Evolutionary conservation across 768 basidiomycete genomes (phyloP), one percentile per base, ranked within the genome.

Genomic region (Pleurotus tuoliensis): DNA sequence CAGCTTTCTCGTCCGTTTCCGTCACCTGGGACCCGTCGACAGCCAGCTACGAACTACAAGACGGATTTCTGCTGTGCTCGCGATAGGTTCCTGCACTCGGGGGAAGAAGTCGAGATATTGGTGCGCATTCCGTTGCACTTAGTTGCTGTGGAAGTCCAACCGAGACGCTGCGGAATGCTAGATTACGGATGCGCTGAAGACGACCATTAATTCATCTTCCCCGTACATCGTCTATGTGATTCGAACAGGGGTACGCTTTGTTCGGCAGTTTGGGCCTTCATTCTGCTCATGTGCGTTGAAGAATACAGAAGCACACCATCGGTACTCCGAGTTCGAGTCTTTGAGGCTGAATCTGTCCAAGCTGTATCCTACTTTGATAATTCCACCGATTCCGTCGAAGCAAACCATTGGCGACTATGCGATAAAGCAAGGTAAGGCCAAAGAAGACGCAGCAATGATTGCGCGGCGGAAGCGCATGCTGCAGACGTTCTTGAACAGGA

Each of bases 291-390:
- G 12, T 61, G 41, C 46, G 4, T 43, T 25, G 44, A 64, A 98
- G 96, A 84, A 79, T 61, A 80, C 86, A 5, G 88, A 92, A 64
- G 86, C 93, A 9, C 82, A 85, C 34, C 91, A 97, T 63, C 85
- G 97, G 41, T 99, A 99, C 71, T 98, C 96, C 2, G 94, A 98
- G 69, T 99, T 99, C 71, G 94, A 98, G 72, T 94, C 93, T 20
- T 77, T 99, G 40, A 86, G 97, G 51, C 79, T 81, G 52, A 89
- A 81, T 59, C 82, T 99, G 47, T 79, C 84, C 50, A 93, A 86
- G 65, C 79, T 99, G 45, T 97, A 99, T 69, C 97, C 97, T 0
- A 97, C 95, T 7, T 75, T 95, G 63, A 98, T 99, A 65, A 88
- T 99, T 58, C 96, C 97, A 2, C 97, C 97, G 43, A 97, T 99